A percentile compares a stretch with the other conserved stretches of the same genome.
Conservation (phyloP, 495 filamentous ascomycete genomes). For the Pyronema omphalodes region DNA sequence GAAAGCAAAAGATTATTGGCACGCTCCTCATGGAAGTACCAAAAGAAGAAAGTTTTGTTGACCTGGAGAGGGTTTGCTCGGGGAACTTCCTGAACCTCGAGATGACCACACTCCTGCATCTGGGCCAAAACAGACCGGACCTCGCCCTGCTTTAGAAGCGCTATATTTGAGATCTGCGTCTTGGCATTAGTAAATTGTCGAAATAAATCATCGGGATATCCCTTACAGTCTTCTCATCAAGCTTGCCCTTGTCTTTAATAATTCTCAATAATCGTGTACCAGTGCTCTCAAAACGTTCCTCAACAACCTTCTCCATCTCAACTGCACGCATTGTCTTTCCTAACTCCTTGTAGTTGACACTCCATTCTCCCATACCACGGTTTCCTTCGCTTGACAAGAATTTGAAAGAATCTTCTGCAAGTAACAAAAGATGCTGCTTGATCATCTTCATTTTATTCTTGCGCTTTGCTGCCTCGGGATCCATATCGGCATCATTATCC, state of each 20-base stretch:
- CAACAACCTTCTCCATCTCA: slow-evolving; percentile 62
- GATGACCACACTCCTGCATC: slow-evolving; percentile 65
- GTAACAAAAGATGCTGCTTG: slow-evolving; percentile 57
- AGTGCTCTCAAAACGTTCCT: slow-evolving; percentile 51
- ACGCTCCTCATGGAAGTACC: slow-evolving; percentile 67
- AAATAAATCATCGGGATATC: background rate
- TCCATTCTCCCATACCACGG: slow-evolving; percentile 51
- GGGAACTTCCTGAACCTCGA: slow-evolving; percentile 84
- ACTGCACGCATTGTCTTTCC: slow-evolving; percentile 45
- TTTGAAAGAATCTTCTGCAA: slow-evolving; percentile 49
- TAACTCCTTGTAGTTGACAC: slow-evolving; percentile 54
- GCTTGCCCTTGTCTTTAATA: slow-evolving; percentile 64
- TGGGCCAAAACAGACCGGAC: slow-evolving; percentile 60
- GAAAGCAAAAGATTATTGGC: slow-evolving; percentile 46
- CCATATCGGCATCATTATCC: slow-evolving; percentile 28
- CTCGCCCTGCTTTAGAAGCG: slow-evolving; percentile 59
- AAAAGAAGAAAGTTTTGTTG: slow-evolving; percentile 66
- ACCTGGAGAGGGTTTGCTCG: slow-evolving; percentile 59
- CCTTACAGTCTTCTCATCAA: slow-evolving; percentile 61
- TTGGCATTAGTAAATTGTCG: background rate
- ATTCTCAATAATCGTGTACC: slow-evolving; percentile 65
- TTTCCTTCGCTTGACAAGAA: slow-evolving; percentile 44
- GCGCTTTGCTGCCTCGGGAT: slow-evolving; percentile 20
- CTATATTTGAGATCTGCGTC: slow-evolving; percentile 40
- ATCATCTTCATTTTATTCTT: slow-evolving; percentile 35